These are phyloP conservation scores for Pachysandra terminalis DNA, from an alignment of 164 flowering plant genomes.

Conservation along the genomic window DNA sequence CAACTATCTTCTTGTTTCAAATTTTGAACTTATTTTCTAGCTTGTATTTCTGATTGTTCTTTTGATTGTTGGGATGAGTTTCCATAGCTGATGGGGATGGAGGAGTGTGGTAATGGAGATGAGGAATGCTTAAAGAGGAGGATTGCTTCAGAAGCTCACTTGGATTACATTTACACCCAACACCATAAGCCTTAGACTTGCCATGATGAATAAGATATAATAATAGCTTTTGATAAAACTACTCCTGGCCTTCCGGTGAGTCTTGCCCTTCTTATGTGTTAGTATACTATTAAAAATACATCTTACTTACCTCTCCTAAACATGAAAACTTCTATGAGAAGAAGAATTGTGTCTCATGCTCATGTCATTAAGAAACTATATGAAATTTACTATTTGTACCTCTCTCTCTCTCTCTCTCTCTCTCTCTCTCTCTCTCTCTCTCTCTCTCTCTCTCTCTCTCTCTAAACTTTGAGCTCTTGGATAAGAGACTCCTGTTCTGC, in stretches of 20 bases:
- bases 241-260: too few species aligned
- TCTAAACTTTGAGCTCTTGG: too few species aligned
- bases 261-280: not conserved
- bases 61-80: not conserved
- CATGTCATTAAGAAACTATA: not conserved
- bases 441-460: too few species aligned
- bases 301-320: not conserved
- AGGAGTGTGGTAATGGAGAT: conserved; percentile 40
- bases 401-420: not conserved
- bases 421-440: too few species aligned
- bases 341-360: not conserved
- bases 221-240: too few species aligned
- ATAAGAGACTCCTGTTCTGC: too few species aligned
- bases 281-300: too few species aligned
- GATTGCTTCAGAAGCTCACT: conserved; percentile 56
- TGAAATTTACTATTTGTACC: not conserved
- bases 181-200: conserved; percentile 38
- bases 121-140: conserved; percentile 67
- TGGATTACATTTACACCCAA: conserved; percentile 79
- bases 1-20: not conserved
- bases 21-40: not conserved
- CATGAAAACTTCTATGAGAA: not conserved
- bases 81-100: conserved; percentile 46
- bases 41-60: not conserved
- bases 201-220: too few species aligned